Conservation (phyloP, 352 stramenopile species). For the Globisporangium recalcitrans region DNA sequence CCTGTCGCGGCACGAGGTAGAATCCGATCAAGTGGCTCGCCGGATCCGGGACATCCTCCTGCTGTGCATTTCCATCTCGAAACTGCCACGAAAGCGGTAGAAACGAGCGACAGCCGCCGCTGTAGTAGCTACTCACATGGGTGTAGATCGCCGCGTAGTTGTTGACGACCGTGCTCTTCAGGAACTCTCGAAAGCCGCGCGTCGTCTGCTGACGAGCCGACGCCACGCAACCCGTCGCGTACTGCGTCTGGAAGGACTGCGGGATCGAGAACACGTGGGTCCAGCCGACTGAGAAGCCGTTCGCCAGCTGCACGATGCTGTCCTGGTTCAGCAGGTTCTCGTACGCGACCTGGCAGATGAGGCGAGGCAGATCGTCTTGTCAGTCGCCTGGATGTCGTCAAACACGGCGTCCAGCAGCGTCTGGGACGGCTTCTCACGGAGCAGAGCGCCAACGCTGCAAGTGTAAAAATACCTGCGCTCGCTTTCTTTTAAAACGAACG, state of each 20-base stretch:
- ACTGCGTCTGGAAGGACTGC: slow-evolving; percentile 21
- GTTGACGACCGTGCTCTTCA: slow-evolving; percentile 26
- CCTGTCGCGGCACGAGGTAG: slow-evolving; percentile 52
- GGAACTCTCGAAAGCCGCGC: slow-evolving; percentile 22
- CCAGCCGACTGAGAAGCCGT: slow-evolving; percentile 47
- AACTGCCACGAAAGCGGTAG: slow-evolving; percentile 48
- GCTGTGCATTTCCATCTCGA: neutral
- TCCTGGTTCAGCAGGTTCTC: slow-evolving; percentile 43
- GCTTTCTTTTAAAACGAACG: neutral
- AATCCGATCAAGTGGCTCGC: slow-evolving; percentile 44
- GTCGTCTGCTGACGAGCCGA: neutral
- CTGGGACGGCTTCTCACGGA: slow-evolving; percentile 20
- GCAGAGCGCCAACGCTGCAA: slow-evolving; percentile 31
- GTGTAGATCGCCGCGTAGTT: slow-evolving; percentile 39
- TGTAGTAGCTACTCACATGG: slow-evolving; percentile 45
- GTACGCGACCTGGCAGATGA: slow-evolving; percentile 48
- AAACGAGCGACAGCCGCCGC: slow-evolving; percentile 30
- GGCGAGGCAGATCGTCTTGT: slow-evolving; percentile 39
- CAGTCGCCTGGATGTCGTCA: slow-evolving; percentile 28
- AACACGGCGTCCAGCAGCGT: slow-evolving; percentile 24
- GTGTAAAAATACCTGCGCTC: slow-evolving; percentile 1
- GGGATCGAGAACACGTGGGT: slow-evolving; percentile 48
- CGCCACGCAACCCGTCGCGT: slow-evolving; percentile 10
- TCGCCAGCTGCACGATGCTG: slow-evolving; percentile 20
- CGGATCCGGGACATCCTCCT: slow-evolving; percentile 33